Evolutionary conservation across 164 flowering plant genomes (phyloP), one percentile per base, ranked within the genome.

Genomic region (Magnolia changhungtana): DNA sequence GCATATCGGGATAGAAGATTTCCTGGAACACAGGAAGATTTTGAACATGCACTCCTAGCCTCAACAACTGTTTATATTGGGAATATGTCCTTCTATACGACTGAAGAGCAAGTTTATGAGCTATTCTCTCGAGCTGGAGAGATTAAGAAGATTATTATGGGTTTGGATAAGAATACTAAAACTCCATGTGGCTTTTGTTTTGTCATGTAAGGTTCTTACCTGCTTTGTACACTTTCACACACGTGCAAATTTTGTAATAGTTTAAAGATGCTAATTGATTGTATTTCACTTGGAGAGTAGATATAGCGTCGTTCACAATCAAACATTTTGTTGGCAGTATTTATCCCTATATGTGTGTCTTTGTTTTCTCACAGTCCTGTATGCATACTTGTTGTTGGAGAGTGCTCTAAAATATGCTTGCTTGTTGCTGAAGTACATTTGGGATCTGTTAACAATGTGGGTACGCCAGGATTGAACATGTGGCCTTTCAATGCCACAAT

Each of bases 111-210:
- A 84, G 88, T 90, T 67, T 94, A 96, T 80, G 99, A 94, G 88
- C 88, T 96, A 13, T 96, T 96, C 72, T 82, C 93, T 63, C 91
- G 97, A 72, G 97, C 95, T 78, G 98, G 99, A 76, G 98, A 96
- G 81, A 85, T 96, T 13, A 96, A 94, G 80, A 94, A 91, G 87
- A 91, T 92, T 27, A 88, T 91, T 78, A 96, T 96, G 99, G 99
- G 99, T 19, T 84, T 96, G 84, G 99, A 96, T 72, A 96, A 96
- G 87, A 96, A 96, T 81, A 77, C 90, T 0, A 96, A 94, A 85
- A 94, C 99, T 3, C 99, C 99, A 11, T 96, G 99, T 79, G 99
- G 99, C 29, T 96, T 96, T 80, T 96, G 97, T 84, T 96, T 96
- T 80, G 87, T 94, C 76, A 63, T 90, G 99, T 96, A 90, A 84